A percentile compares a stretch with the other conserved stretches of the same genome.
Evolutionary conservation across 2,329 filamentous ascomycete species (phyloP).

Genomic region (Colletotrichum siamense): DNA sequence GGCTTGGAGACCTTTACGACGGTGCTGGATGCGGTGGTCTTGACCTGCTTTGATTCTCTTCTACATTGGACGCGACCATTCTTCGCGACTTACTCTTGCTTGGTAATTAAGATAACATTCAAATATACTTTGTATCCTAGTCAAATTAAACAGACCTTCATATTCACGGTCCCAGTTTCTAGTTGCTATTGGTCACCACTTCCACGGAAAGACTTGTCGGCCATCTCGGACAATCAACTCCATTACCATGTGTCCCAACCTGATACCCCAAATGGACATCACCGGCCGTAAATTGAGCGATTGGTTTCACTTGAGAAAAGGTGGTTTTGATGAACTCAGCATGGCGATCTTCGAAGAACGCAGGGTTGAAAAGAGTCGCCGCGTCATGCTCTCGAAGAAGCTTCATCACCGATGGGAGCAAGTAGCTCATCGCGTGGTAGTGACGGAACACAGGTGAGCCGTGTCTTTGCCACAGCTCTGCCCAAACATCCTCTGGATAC

Average conservation of each 20-base stretch:
- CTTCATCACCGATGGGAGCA: constrained; percentile 37
- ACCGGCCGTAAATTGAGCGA: constrained; percentile 39
- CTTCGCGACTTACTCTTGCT: not conserved
- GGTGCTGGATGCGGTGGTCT: not conserved
- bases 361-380: constrained; percentile 43
- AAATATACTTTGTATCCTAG: not conserved
- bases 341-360: constrained; percentile 47
- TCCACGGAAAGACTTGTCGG: constrained; percentile 43
- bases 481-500: constrained; percentile 33
- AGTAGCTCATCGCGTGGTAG: constrained; percentile 51
- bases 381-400: constrained; percentile 42
- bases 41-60: not conserved
- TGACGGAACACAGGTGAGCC: constrained; percentile 54
- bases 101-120: not conserved
- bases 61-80: not conserved
- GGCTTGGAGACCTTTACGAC: not conserved
- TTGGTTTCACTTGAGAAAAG: constrained; percentile 44
- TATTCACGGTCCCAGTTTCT: too few relatives aligned
- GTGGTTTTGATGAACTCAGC: constrained; percentile 21
- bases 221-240: constrained; percentile 49
- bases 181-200: constrained; percentile 26
- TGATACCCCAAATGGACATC: constrained; percentile 44
- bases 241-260: constrained; percentile 52
- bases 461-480: constrained; percentile 51
- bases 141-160: not conserved